Evolutionary conservation across 2,329 filamentous ascomycete species (phyloP).

Genomic region (Aspergillus oerlinghausenensis): DNA sequence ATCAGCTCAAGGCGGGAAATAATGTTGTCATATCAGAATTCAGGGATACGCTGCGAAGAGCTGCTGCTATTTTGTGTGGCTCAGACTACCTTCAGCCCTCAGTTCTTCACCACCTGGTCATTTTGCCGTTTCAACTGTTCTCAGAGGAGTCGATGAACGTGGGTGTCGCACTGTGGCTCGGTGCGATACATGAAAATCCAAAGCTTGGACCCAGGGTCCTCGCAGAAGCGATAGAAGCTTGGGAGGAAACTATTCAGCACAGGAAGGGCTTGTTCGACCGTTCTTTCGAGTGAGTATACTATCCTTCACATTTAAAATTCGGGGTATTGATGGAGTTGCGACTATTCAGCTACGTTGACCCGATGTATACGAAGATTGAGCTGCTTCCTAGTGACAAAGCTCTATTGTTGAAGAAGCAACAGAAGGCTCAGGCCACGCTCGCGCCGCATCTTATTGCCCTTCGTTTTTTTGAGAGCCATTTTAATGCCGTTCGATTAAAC

Average conservation of each 20-base stretch:
- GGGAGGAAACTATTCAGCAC: constrained; percentile 77
- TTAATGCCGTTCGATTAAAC: constrained; percentile 83
- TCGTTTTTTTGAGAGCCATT: constrained; percentile 90
- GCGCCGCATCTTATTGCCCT: constrained; percentile 80
- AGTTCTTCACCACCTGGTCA: constrained; percentile 81
- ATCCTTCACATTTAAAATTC: neutral
- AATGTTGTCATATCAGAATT: constrained; percentile 69
- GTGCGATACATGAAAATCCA: constrained; percentile 94
- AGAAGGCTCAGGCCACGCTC: constrained; percentile 74
- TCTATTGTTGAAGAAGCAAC: constrained; percentile 67
- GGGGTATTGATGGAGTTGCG: constrained; percentile 7
- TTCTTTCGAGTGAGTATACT: constrained; percentile 53
- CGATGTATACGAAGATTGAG: constrained; percentile 86
- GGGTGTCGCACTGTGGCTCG: constrained; percentile 92
- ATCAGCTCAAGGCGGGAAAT: constrained; percentile 64
- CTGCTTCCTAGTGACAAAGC: constrained; percentile 86
- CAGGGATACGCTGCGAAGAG: constrained; percentile 74
- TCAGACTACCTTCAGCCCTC: constrained; percentile 69
- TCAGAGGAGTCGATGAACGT: constrained; percentile 94
- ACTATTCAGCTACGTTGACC: constrained; percentile 62
- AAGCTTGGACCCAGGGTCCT: constrained; percentile 80
- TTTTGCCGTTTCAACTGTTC: constrained; percentile 88
- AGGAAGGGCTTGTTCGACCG: constrained; percentile 77
- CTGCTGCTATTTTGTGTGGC: constrained; percentile 80
- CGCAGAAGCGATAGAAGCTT: constrained; percentile 81